Evolutionary conservation across 2,329 filamentous ascomycete species (phyloP), one percentile per base, ranked within the genome.

Genomic region (Hypoxylon sp.): DNA sequence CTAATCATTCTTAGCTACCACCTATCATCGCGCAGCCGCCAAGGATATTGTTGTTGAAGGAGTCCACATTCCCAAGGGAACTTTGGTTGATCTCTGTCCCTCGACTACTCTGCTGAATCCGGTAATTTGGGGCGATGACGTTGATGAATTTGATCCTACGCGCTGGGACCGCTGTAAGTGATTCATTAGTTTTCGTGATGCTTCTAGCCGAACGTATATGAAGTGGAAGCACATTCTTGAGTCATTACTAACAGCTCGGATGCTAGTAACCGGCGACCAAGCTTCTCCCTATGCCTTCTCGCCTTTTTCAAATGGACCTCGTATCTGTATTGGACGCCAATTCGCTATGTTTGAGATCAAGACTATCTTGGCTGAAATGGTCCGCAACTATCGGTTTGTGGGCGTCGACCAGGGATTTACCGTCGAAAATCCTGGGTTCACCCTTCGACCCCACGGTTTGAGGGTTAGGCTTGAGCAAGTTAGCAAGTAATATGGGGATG

Each of bases 341-440:
- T 76, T 75, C 44, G 74, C 76, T 5, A 39, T 74, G 50, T 46
- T 72, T 3, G 73, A 78, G 62, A 70, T 77, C 61, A 77, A 78
- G 70, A 64, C 63, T 9, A 66, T 77, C 29, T 55, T 77, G 9
- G 35, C 73, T 5, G 70, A 74, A 48, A 64, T 75, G 26, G 62
- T 76, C 5, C 60, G 65, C 5, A 53, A 67, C 14, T 70, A 55
- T 44, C 67, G 59, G 1, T 54, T 68, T 50, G 6, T 70, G 9
- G 33, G 48, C 11, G 58, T 65, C 5, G 62, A 60, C 14, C 37
- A 55, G 33, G 35, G 19, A 8, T 69, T 59, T 35, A 48, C 52
- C 5, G 58, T 69, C 24, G 66, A 65, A 42, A 69, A 66, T 31
- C 66, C 66, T 3, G 39, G 47, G 4, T 59, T 64, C 13, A 64